Base-by-base conservation (phyloP, 306 rosid genomes). In the Cercis canadensis region DNA sequence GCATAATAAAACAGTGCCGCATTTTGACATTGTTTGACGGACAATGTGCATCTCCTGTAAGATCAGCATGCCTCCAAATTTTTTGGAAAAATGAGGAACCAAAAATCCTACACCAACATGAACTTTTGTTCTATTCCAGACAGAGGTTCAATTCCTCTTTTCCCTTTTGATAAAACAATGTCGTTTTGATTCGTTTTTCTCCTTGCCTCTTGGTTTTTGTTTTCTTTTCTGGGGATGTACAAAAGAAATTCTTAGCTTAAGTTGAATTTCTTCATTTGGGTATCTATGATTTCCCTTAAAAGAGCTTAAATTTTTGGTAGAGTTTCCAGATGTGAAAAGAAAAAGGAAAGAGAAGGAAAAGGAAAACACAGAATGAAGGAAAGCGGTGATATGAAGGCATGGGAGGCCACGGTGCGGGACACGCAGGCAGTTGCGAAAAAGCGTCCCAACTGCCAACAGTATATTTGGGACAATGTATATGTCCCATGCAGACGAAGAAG, bases 401-500 rank as follows among this genome's bases (percentile, higher is more conserved):
- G 94, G 95, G 88, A 94, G 74, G 81, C 92, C 75, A 84, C 85
- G 19, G 91, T 89, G 67, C 70, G 92, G n/a, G n/a, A 1, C 87
- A 84, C 84, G 80, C 97, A 63, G 82, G 76, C 21, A 50, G 76
- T 68, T 83, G 84, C 7, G 83, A 80, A 65, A 34, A 34, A 79
- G 87, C 83, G 41, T n/a, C n/a, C n/a, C n/a, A n/a, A 81, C 88
- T 69, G 72, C 89, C 17, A 84, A 81, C 58, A 83, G 84, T 54
- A 56, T 87, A 37, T 87, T 87, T 70, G 19, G 83, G 46, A 66
- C 95, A 86, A 92, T 91, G 97, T 89, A 92, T 54, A 96, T 86
- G 49, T 88, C 92, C 57, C 97, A 89, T 50, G 93, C 90, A 8
- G 93, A 92, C 51, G 96, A 94, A 8, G 86, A 81, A 8, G 91